These are phyloP conservation scores for Magnaporthiopsis incrustans DNA, from an alignment of 2,329 filamentous ascomycete genomes.

Conservation along the genomic window DNA sequence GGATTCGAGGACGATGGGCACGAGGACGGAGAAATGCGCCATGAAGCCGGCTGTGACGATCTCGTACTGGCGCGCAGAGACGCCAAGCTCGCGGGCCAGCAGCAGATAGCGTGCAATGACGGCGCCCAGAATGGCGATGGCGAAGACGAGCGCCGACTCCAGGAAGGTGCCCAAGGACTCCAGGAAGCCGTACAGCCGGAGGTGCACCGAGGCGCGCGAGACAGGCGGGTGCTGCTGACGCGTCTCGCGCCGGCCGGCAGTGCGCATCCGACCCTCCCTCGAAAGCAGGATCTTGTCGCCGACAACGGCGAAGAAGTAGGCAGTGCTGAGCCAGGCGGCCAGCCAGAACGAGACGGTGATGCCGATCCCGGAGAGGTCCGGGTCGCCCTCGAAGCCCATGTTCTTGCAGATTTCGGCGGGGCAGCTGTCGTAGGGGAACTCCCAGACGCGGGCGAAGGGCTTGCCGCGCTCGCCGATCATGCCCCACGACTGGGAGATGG, in stretches of 20 bases:
- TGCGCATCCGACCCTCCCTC: background rate
- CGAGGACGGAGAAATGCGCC: conserved; percentile 15
- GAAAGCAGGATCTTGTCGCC: conserved; percentile 5
- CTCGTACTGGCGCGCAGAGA: conserved; percentile 15
- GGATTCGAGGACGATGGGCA: conserved; percentile 14
- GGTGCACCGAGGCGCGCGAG: background rate
- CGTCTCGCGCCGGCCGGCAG: too few relatives aligned
- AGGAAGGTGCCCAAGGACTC: conserved; percentile 13
- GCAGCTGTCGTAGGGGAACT: conserved; percentile 5
- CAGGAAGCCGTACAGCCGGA: conserved; percentile 9
- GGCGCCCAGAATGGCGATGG: conserved; percentile 12
- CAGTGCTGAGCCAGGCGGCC: conserved; percentile 10
- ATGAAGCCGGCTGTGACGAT: conserved; percentile 15
- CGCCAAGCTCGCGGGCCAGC: conserved; percentile 10
- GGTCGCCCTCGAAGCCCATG: conserved; percentile 14
- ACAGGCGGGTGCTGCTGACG: too few relatives aligned
- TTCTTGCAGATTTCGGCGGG: conserved; percentile 10
- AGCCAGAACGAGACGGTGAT: conserved; percentile 16
- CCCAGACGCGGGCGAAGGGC: background rate
- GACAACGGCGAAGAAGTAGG: conserved; percentile 12
- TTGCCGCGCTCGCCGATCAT: too few relatives aligned
- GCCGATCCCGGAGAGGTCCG: conserved; percentile 15
- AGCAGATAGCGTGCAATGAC: conserved; percentile 13
- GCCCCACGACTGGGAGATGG: too few relatives aligned
- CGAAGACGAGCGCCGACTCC: conserved; percentile 15